Evolutionary conservation across 1,139 yeast genomes (phyloP).

Genomic region (Wickerhamiella infanticola): DNA sequence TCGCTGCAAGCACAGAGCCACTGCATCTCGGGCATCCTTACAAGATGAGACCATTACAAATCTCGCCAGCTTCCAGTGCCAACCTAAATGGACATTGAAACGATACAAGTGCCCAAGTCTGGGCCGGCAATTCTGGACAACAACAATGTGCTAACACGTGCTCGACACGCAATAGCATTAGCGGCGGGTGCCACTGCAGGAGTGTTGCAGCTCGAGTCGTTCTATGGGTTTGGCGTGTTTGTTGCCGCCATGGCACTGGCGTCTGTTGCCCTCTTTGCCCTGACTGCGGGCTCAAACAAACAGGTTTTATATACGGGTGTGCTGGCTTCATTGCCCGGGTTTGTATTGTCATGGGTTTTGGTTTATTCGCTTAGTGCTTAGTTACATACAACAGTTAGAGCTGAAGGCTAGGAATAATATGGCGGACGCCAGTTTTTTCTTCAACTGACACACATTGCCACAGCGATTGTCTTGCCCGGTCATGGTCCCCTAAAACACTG

Average conservation of each 20-base stretch:
- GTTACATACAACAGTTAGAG: neutral
- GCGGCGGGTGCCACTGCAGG: neutral
- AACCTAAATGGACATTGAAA: neutral
- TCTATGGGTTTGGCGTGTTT: neutral
- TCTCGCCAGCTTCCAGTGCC: too few relatives aligned
- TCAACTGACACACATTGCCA: constrained; percentile 59
- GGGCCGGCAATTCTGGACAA: neutral
- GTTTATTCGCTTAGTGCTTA: neutral
- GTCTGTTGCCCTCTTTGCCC: neutral
- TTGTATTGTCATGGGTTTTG: neutral
- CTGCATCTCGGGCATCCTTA: constrained; percentile 81
- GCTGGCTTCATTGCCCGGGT: neutral
- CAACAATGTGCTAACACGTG: neutral
- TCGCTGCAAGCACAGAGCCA: constrained; percentile 86
- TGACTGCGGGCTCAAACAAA: neutral
- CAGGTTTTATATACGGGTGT: neutral
- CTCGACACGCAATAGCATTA: neutral
- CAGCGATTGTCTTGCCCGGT: constrained; percentile 37
- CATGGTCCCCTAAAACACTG: constrained; percentile 43
- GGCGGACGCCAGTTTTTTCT: constrained; percentile 49
- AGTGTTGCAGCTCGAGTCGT: neutral
- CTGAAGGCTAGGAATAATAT: constrained; percentile 11
- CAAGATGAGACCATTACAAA: constrained; percentile 28
- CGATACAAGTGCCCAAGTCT: neutral
- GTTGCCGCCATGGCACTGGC: neutral